Evolutionary conservation across 345 rosid genomes (phyloP), one percentile per base, ranked within the genome.

Genomic region (Eucalyptus cloeziana): DNA sequence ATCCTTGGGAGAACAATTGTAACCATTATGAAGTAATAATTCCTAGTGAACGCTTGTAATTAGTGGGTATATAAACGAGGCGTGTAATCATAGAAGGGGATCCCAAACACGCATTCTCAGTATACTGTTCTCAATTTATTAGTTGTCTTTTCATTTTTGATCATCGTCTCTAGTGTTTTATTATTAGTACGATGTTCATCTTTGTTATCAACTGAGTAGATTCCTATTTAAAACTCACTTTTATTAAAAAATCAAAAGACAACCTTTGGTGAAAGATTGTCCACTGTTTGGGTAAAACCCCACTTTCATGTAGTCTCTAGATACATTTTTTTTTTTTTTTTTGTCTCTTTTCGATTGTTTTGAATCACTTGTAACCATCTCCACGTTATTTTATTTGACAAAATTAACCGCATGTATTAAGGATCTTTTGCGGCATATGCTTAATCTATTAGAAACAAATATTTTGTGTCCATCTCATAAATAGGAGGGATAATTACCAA

Each of bases 291-390:
- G 22, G 80, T 4, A 69, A 69, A 69, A 33, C 13, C 21, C 80
- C 22, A 15, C 21, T 31, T 69, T 69, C 43, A 31, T 69, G 43
- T 10, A 21, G 43, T 69, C 31, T 17, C 79, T 14, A 67, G 76
- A 31, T n/a, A n/a, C 76, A 67, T 0, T n/a, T 5, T 13, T 33
- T n/a, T 47, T 15, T 0, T n/a, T 5, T 13, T 33, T n/a, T 47
- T 15, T 47, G 25, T 69, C 44, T 31, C 19, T 69, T 43, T 33
- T n/a, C n/a, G 80, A 69, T 31, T 31, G 80, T 16, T 33, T 69
- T 31, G 11, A 69, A 69, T 69, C 80, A 69, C 80, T 69, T 69
- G 80, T 31, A 31, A 69, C 22, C 80, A 31, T 69, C 80, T 31
- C 43, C 43, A 31, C 43, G 22, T 71, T 71, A 33, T 71, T 33